Conservation (phyloP, 106 monocot species). For the Dioscorea dumetorum region DNA sequence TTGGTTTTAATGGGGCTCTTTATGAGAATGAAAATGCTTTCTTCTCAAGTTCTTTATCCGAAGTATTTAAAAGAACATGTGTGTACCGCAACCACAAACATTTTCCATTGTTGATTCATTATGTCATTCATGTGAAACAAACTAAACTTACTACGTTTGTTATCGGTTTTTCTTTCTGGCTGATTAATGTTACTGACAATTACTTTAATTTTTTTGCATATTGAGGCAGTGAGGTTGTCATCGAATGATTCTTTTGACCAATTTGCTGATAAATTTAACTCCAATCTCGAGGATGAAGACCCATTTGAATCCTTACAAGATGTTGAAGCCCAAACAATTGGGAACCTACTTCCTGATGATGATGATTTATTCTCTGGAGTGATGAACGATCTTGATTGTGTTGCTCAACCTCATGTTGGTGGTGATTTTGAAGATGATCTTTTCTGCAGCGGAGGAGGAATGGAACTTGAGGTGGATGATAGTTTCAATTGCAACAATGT, state of each 20-base stretch:
- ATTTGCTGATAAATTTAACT: conserved; percentile 17
- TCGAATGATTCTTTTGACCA: conserved; percentile 30
- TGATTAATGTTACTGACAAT: not conserved
- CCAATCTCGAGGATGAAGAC: conserved; percentile 38
- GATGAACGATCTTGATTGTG: conserved; percentile 32
- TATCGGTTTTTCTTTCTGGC: not conserved
- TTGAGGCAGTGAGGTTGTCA: conserved; percentile 43
- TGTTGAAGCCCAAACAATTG: conserved; percentile 71
- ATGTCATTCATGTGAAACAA: not conserved
- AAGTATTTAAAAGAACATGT: conserved; percentile 48
- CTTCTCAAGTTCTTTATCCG: conserved; percentile 56
- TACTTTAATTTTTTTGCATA: not conserved
- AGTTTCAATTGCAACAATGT: conserved; percentile 14
- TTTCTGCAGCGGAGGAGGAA: conserved; percentile 61
- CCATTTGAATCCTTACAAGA: conserved; percentile 60
- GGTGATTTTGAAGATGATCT: conserved; percentile 77
- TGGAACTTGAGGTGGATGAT: conserved; percentile 64
- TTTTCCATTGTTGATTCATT: not conserved
- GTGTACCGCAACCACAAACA: not conserved
- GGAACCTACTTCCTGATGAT: conserved; percentile 81
- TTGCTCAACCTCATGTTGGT: conserved; percentile 16
- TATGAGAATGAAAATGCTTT: conserved; percentile 45
- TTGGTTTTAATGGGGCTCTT: conserved; percentile 14
- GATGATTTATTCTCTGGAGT: conserved; percentile 74
- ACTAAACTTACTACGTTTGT: not conserved